A percentile compares a stretch with the other conserved stretches of the same genome.
These are phyloP conservation scores for Neonectria hederae DNA, from an alignment of 2,329 filamentous ascomycete species.

Conservation along the genomic window DNA sequence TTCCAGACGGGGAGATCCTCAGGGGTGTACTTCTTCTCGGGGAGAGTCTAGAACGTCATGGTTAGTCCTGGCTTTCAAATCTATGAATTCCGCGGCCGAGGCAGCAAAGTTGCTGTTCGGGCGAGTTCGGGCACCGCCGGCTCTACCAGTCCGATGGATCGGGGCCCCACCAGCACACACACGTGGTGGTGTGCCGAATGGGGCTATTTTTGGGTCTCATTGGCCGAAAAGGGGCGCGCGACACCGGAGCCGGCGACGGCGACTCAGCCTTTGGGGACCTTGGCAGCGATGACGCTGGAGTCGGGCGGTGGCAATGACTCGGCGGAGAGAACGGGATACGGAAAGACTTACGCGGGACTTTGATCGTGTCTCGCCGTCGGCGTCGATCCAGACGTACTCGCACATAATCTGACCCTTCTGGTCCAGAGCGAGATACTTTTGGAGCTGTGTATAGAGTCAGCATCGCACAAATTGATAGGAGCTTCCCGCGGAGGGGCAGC, in stretches of 20 bases:
- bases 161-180: constrained; percentile 16
- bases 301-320: constrained; percentile 14
- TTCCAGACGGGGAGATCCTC: constrained; percentile 65
- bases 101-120: too few relatives aligned
- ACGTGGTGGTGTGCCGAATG: constrained; percentile 1
- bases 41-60: constrained; percentile 55
- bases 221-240: constrained; percentile 20
- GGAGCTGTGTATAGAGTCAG: constrained; percentile 66
- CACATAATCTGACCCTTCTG: constrained; percentile 91
- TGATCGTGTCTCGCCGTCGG: constrained; percentile 83
- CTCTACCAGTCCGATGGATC: constrained; percentile 18
- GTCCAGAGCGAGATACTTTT: constrained; percentile 91
- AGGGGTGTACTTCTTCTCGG: constrained; percentile 59
- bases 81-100: background rate
- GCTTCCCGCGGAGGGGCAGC: too few relatives aligned
- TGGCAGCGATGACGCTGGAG: constrained; percentile 19
- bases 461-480: background rate
- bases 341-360: constrained; percentile 87
- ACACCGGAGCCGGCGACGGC: constrained; percentile 21
- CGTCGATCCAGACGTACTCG: constrained; percentile 97
- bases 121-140: constrained; percentile 21
- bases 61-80: background rate
- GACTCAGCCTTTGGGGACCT: constrained; percentile 23
- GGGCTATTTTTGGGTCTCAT: constrained; percentile 21
- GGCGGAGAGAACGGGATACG: constrained; percentile 6